Evolutionary conservation across 1,284 basidiomycete genomes (phyloP), one percentile per base, ranked within the genome.

Genomic region (Cutaneotrichosporon daszewskae): DNA sequence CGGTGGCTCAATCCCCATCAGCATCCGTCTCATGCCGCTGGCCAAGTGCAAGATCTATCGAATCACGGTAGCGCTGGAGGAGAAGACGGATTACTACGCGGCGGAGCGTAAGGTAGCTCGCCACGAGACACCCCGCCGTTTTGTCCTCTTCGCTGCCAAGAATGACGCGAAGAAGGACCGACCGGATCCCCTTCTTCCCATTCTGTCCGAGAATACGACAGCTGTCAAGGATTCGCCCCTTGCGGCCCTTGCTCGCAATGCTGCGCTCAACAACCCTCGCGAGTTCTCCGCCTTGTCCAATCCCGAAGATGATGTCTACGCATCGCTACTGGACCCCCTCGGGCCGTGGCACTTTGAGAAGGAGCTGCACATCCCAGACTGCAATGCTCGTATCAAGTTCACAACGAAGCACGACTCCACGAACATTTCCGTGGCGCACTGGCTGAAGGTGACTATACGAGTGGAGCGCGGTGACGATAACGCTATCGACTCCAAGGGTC

Each of bases 11-110:
- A 80, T 97, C 36, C 88, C 90, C 0, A 73, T 97, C 29, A 80
- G 80, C 40, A 75, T 97, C 31, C 83, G 84, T 2, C 77, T 97
- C 44, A 81, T 87, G 75, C 92, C 94, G 3, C 70, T 92, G 51
- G 74, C 79, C 24, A 95, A 95, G 68, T 77, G 89, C 67, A 87
- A 84, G 66, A 76, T 97, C 5, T 82, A 88, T 64, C 77, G 84
- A 18, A 64, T 97, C 27, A 76, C 79, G 0, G 81, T 87, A 0
- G 74, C 79, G n/a, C 74, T 97, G 14, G 92, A 97, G 76, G 87
- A 90, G 63, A 82, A 80, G 55, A 77, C 85, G 4, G 85, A 87
- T 44, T 91, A 91, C 63, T 83, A 79, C 60, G 81, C 83, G 14
- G 75, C 80, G 36, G 79, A 82, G 69, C 75, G 79, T 55, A 76